phyloP scores from a whole-genome alignment of 2,329 filamentous ascomycete species.

The Beauveria varroae region DNA sequence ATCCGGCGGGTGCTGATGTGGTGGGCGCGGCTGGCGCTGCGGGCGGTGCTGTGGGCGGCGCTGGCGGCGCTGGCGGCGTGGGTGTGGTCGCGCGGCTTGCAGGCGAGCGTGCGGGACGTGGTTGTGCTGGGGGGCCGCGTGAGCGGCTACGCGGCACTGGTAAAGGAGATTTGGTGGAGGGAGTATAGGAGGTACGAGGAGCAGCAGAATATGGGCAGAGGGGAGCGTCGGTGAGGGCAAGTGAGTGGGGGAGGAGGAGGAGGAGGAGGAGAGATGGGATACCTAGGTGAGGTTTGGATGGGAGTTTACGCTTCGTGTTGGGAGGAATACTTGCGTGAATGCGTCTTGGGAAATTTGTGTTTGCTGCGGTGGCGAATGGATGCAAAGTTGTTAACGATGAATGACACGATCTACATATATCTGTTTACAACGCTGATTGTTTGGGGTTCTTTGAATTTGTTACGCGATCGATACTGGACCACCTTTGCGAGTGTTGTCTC shows the following conservation, averaged over 20 bases:
- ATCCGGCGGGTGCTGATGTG: constrained; percentile 66
- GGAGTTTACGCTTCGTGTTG: background rate
- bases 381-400: background rate
- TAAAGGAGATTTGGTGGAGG: constrained; percentile 47
- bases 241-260: background rate
- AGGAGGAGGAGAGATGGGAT: background rate
- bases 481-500: background rate
- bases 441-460: background rate
- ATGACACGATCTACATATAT: background rate
- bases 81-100: constrained; percentile 58
- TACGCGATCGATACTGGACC: background rate
- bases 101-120: constrained; percentile 55
- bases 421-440: background rate
- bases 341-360: background rate
- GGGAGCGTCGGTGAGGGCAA: background rate
- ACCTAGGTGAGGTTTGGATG: background rate
- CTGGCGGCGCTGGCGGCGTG: constrained; percentile 47
- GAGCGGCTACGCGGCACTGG: constrained; percentile 38
- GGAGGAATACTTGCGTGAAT: background rate
- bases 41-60: constrained; percentile 56
- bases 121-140: constrained; percentile 35
- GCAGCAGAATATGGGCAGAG: constrained; percentile 27
- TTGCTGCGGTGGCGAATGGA: background rate
- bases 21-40: constrained; percentile 62
- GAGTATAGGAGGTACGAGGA: constrained; percentile 53